Conservation (phyloP, 371 early-diverging fungal species). For the Mucor velutinosus region DNA sequence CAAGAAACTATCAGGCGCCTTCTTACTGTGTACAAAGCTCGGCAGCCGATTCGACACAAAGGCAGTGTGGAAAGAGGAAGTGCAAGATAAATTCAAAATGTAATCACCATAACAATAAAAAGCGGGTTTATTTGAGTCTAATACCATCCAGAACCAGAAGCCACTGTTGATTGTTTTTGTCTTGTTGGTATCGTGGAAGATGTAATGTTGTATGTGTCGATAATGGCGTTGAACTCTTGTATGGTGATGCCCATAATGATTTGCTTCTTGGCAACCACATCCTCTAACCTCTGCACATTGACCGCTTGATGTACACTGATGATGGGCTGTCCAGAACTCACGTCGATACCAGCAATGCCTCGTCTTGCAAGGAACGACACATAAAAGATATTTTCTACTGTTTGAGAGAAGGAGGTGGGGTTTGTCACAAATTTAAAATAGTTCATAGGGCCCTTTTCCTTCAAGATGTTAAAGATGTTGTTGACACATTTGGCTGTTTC, state of each 20-base stretch:
- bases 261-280: conserved; percentile 75
- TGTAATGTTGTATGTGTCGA: conserved; percentile 65
- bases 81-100: conserved; percentile 13
- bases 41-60: conserved; percentile 75
- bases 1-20: conserved; percentile 92
- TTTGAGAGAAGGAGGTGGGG: conserved; percentile 89
- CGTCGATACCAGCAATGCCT: conserved; percentile 77
- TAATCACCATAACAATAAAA: background rate
- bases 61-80: conserved; percentile 63
- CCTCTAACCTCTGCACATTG: conserved; percentile 62
- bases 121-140: background rate
- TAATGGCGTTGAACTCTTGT: conserved; percentile 70
- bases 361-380: conserved; percentile 89
- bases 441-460: conserved; percentile 65
- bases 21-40: conserved; percentile 88
- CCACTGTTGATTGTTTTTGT: background rate
- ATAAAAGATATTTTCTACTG: conserved; percentile 95
- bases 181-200: conserved; percentile 17
- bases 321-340: conserved; percentile 70
- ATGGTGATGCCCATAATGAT: conserved; percentile 82
- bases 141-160: conserved; percentile 10
- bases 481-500: conserved; percentile 86
- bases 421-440: conserved; percentile 89
- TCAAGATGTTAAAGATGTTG: conserved; percentile 62
- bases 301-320: conserved; percentile 60